These are phyloP conservation scores for Leccinum variabile DNA, from an alignment of 1,284 basidiomycete species.

Conservation along the genomic window DNA sequence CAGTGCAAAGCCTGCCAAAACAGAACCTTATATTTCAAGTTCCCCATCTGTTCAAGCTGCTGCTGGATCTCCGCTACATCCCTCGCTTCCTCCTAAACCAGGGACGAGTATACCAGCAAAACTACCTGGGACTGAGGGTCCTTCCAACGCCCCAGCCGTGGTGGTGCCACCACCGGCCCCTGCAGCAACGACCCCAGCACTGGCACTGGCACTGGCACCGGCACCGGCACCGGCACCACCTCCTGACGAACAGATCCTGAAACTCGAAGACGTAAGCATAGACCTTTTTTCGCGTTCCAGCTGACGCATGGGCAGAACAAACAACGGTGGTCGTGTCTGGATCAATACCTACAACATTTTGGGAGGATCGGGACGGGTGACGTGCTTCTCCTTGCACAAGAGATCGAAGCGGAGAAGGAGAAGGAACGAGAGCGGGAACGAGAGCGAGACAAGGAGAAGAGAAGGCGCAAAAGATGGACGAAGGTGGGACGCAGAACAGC, in stretches of 20 bases:
- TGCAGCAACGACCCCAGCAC: conserved; percentile 14
- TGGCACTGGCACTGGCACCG: background rate
- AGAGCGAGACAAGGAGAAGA: conserved; percentile 37
- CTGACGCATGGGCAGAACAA: conserved; percentile 53
- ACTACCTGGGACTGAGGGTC: conserved; percentile 32
- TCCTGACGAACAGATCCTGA: conserved; percentile 52
- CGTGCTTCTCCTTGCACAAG: conserved; percentile 58
- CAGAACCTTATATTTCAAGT: conserved; percentile 13
- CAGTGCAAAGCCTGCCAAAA: conserved; percentile 26
- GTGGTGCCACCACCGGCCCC: conserved; percentile 17
- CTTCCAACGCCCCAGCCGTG: conserved; percentile 11
- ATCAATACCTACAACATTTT: conserved; percentile 68
- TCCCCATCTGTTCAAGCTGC: conserved; percentile 10
- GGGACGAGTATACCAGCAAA: conserved; percentile 37
- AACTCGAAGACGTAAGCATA: conserved; percentile 59
- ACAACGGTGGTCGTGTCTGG: conserved; percentile 71
- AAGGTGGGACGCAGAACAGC: conserved; percentile 17
- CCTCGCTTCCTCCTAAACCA: conserved; percentile 59
- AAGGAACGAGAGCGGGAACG: conserved; percentile 39
- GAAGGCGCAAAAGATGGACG: conserved; percentile 36
- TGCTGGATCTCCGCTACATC: conserved; percentile 54
- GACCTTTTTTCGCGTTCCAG: background rate
- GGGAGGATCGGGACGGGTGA: conserved; percentile 81
- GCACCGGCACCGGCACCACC: conserved; percentile 26
- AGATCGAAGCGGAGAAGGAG: conserved; percentile 65